Evolutionary conservation across 148 eudicot species (phyloP), one percentile per base, ranked within the genome.

Genomic region (Nepenthes mirabilis): DNA sequence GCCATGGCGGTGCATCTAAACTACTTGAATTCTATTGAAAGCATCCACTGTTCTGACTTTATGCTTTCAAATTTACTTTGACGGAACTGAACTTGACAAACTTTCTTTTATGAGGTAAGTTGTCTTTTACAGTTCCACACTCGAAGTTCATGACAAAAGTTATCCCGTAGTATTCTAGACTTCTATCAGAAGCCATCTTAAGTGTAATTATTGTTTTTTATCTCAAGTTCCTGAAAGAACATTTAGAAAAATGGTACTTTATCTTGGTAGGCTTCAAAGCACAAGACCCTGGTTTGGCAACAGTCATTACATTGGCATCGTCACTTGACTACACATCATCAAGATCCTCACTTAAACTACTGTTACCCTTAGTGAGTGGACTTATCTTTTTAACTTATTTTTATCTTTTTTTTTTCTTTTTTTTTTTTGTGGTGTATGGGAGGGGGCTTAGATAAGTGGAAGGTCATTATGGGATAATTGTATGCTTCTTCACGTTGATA

Each of bases 291-390:
- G 55, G 61, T 48, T 74, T 84, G 60, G 81, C 78, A 68, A 79
- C 83, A 58, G 74, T 79, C n/a, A 47, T 78, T 37, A 84, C 90
- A 13, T 47, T 84, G 69, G 90, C 69, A 43, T 81, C 90, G 63
- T 76, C 90, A 50, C 90, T 84, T 37, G 90, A 84, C 66, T 84
- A 79, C 70, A 74, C 86, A n/a, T 60, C 83, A 43, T 84, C 90
- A 64, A 79, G 66, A 70, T 84, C 90, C 40, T 70, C 80, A 13
- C 50, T 84, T 40, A 78, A 70, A 66, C 48, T 81, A 34, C 67
- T 84, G 34, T 56, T 77, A 63, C 90, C 90, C 52, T 65, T 81
- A 71, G 90, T 76, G 76, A 68, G 71, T 49, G 11, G 11, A 58
- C 12, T 23, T 23, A 23, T 23, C 23, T 23, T 23, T 23, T 23